Evolutionary conservation across 2,329 filamentous ascomycete species (phyloP).

Genomic region (Colletotrichum melonis): DNA sequence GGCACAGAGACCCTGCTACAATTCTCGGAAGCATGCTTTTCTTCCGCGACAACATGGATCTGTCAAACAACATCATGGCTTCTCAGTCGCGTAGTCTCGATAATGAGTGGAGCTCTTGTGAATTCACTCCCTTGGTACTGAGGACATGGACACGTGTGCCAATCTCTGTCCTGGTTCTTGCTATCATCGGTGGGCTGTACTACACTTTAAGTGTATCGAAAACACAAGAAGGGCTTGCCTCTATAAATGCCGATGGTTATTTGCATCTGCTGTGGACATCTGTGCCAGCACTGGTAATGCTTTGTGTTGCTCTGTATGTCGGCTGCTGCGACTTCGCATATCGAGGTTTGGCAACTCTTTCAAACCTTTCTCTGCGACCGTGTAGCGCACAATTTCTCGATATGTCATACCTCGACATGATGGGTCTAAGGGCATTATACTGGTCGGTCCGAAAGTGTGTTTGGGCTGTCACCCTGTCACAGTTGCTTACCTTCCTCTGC

Average conservation of each 20-base stretch:
- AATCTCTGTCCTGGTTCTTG: neutral
- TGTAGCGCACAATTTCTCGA: neutral
- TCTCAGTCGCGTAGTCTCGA: neutral
- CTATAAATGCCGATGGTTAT: slow-evolving; percentile 8
- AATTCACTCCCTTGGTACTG: slow-evolving; percentile 7
- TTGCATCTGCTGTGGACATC: slow-evolving; percentile 22
- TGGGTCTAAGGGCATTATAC: neutral
- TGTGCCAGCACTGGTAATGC: slow-evolving; percentile 8
- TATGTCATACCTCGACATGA: slow-evolving; percentile 13
- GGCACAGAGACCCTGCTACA: slow-evolving; percentile 17
- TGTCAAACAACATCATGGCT: neutral
- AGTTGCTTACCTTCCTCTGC: neutral
- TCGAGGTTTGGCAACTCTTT: neutral
- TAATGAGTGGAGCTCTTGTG: slow-evolving; percentile 1
- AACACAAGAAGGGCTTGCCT: neutral
- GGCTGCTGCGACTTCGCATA: neutral
- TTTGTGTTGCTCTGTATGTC: slow-evolving; percentile 12
- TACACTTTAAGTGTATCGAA: neutral
- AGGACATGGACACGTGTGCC: neutral
- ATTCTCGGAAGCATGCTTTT: slow-evolving; percentile 19
- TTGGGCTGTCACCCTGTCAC: slow-evolving; percentile 5
- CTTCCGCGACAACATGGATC: neutral
- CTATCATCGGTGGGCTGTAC: neutral
- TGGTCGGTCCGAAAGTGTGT: neutral
- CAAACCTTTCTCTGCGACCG: neutral